Evolutionary conservation across 345 rosid species (phyloP), one percentile per base, ranked within the genome.

Genomic region (Camelina sativa): DNA sequence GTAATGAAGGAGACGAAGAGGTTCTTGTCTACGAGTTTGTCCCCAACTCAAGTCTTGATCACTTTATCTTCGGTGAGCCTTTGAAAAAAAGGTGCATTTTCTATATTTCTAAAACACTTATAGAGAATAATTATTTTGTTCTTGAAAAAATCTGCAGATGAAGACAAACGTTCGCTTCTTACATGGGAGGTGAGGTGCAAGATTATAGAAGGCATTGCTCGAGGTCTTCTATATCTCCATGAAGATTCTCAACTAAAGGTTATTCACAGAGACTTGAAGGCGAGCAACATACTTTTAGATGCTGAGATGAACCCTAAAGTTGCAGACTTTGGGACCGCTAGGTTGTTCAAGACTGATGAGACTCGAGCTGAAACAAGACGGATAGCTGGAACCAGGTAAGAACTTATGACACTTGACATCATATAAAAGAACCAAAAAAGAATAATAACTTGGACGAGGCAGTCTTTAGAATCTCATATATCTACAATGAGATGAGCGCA

Each of bases 21-120:
- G 74, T 86, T 76, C 75, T 86, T 41, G 56, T 86, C 30, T 86
- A 84, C n/a, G 87, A 86, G 54, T 84, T 81, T 52, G 58, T 84
- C 52, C 82, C 81, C 0, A 79, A 82, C 43, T 63, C 59, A 69
- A 86, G 83, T 68, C 75, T 82, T 65, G 83, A 84, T 47, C 69
- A n/a, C 40, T 78, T 72, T 34, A 71, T 84, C 46, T 86, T 80
- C 12, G 79, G 87, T 82, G 5, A 30, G 17, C 20, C 16, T 65
- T 65, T 5, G 5, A 16, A 9, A 41, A 9, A 13, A 7, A n/a
- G 20, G 0, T 64, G 16, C n/a, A 23, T 15, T 46, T 15, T 64
- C 7, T 10, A 20, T 61, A 25, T 2, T 34, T 58, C 0, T 17
- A 6, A 38, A 20, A 30, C 4, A 2, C 0, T 32, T 17, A 2